phyloP scores from a whole-genome alignment of 345 rosid species.

The Brassica incana region DNA sequence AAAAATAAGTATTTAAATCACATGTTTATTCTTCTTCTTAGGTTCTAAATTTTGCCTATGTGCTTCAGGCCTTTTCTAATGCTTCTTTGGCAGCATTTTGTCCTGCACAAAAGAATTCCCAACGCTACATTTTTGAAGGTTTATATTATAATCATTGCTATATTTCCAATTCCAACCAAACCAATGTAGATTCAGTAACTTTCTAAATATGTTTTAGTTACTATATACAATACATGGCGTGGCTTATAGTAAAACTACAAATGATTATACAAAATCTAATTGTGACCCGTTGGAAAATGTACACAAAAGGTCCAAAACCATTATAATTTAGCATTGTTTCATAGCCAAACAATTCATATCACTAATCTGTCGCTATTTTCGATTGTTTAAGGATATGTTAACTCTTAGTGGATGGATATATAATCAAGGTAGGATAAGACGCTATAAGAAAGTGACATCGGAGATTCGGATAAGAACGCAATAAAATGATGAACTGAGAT shows the following conservation, averaged over 20 bases:
- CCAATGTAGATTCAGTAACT: not conserved
- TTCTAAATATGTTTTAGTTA: not conserved
- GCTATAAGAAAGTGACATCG: slow-evolving; percentile 29
- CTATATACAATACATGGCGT: not conserved
- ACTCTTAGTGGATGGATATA: slow-evolving; percentile 20
- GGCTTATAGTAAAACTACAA: not conserved
- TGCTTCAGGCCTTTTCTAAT: no score
- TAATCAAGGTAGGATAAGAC: slow-evolving; percentile 4
- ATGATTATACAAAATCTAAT: not conserved
- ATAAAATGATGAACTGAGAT: slow-evolving; percentile 31
- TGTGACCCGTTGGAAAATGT: not conserved
- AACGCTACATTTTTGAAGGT: not conserved
- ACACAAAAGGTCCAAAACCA: slow-evolving; percentile 18
- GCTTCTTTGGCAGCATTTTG: not conserved
- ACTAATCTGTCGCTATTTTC: slow-evolving; percentile 41
- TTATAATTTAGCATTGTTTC: slow-evolving; percentile 7
- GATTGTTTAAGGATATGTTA: slow-evolving; percentile 41
- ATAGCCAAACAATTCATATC: slow-evolving; percentile 31
- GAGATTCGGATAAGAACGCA: slow-evolving; percentile 31
- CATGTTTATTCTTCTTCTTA: no score
- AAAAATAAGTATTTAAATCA: no score
- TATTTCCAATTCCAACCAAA: not conserved
- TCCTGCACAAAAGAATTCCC: not conserved
- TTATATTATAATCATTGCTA: not conserved
- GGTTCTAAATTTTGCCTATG: no score